Conservation (phyloP, 2,329 filamentous ascomycete species). For the Verticillium dahliae region DNA sequence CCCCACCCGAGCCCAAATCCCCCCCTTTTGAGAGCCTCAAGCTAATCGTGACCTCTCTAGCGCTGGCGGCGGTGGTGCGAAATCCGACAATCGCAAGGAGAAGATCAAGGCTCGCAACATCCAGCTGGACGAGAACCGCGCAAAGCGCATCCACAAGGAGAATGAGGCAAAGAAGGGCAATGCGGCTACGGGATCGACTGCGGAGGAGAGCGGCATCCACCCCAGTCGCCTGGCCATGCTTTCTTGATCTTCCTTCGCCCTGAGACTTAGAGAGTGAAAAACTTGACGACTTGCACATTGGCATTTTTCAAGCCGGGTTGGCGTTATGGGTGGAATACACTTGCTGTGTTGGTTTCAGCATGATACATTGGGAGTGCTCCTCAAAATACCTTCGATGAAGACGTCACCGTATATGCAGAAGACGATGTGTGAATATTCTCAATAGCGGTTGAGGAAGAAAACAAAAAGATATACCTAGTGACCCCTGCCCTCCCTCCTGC, state of each 20-base stretch:
- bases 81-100: slow-evolving; percentile 61
- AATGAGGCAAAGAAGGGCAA: slow-evolving; percentile 28
- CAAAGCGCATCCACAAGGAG: slow-evolving; percentile 40
- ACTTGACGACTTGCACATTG: too few relatives aligned
- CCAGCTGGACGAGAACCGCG: slow-evolving; percentile 66
- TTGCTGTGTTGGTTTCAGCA: too few relatives aligned
- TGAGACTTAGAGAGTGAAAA: too few relatives aligned
- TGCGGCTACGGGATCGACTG: slow-evolving; percentile 14
- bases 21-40: neutral
- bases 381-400: too few relatives aligned
- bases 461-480: neutral
- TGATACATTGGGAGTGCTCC: too few relatives aligned
- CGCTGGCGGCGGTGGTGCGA: slow-evolving; percentile 81
- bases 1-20: neutral
- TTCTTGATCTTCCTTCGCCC: neutral
- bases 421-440: neutral
- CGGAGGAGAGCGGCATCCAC: slow-evolving; percentile 32
- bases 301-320: too few relatives aligned
- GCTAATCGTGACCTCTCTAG: slow-evolving; percentile 30
- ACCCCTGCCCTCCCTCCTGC: neutral
- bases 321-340: too few relatives aligned
- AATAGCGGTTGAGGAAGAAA: neutral
- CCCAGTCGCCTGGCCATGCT: slow-evolving; percentile 40
- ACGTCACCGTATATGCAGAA: too few relatives aligned
- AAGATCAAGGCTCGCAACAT: slow-evolving; percentile 83